Evolutionary conservation across 345 rosid species (phyloP).

Genomic region (Microcos paniculata): DNA sequence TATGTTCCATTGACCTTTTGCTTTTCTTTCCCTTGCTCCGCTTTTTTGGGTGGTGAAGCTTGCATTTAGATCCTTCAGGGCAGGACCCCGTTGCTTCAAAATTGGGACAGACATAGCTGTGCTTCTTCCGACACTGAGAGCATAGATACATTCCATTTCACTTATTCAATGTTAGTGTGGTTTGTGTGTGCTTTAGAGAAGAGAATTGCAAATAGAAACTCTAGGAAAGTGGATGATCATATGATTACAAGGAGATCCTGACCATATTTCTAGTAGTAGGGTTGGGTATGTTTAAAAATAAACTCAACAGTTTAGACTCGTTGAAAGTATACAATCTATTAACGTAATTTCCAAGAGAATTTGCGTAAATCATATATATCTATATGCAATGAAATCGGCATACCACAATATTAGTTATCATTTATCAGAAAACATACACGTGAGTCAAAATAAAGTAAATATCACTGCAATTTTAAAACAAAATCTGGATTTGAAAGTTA

Average conservation of each 20-base stretch:
- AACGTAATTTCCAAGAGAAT: background rate
- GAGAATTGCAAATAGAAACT: background rate
- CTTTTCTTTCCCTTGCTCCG: slow-evolving; percentile 61
- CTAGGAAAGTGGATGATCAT: background rate
- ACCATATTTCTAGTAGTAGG: background rate
- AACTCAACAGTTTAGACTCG: background rate
- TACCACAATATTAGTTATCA: background rate
- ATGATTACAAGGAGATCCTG: background rate
- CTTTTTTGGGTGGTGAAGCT: slow-evolving; percentile 85
- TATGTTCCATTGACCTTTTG: slow-evolving; percentile 47
- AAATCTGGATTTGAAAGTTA: background rate
- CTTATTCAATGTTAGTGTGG: slow-evolving; percentile 19
- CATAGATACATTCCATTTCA: slow-evolving; percentile 43
- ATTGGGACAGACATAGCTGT: slow-evolving; percentile 77
- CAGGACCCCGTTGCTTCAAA: slow-evolving; percentile 80
- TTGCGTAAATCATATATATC: background rate
- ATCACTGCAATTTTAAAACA: background rate
- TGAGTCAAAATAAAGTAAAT: background rate
- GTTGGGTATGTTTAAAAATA: background rate
- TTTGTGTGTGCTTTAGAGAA: slow-evolving; percentile 18
- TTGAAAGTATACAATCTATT: background rate
- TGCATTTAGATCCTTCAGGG: slow-evolving; percentile 80
- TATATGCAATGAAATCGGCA: background rate
- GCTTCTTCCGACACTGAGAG: slow-evolving; percentile 95
- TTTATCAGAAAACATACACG: background rate